Evolutionary conservation across 1,139 yeast genomes (phyloP), one percentile per base, ranked within the genome.

Genomic region (Nadsonia commutata): DNA sequence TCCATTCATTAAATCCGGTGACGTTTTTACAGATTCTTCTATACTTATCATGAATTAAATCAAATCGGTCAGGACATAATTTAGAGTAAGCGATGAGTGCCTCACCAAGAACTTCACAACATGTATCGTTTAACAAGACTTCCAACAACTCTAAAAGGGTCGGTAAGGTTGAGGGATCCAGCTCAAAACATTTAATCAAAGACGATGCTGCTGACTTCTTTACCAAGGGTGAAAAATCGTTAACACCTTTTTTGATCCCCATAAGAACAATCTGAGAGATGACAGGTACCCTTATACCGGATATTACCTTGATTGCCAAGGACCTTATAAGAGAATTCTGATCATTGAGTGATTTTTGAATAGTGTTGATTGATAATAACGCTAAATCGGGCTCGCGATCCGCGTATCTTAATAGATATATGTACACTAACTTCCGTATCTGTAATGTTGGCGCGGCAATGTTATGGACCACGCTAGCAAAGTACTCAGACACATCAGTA

Each of bases 381-480:
- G 97, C 94, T 17, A 85, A 71, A 58, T 88, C 95, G 3, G 94
- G 95, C 52, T 85, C 90, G 41, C 71, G 65, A 50, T 84, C 94
- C 13, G 95, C 94, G 59, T 77, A 88, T 44, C 83, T 71, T 23
- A 79, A 66, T 43, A 90, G 64, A 54, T 85, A 86, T 1, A 81
- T 70, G 60, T 85, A 78, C 3, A 90, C 95, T 57, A 90, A 68
- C 53, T 80, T 78, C 48, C 84, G 74, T 38, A 85, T 74, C 51
- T 78, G 81, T 31, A 76, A 57, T 52, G 78, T 83, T 11, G 74
- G 57, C 13, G 90, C 78, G 2, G 88, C 82, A 39, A 88, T 78
- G 58, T 86, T 86, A 61, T 88, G 88, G 47, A 90, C 82, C 11
- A 93, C 94, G 55, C 84, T 90, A 0, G 95, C 84, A 60, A 88